Evolutionary conservation across 1,284 basidiomycete genomes (phyloP).

Genomic region (Irpex sp.): DNA sequence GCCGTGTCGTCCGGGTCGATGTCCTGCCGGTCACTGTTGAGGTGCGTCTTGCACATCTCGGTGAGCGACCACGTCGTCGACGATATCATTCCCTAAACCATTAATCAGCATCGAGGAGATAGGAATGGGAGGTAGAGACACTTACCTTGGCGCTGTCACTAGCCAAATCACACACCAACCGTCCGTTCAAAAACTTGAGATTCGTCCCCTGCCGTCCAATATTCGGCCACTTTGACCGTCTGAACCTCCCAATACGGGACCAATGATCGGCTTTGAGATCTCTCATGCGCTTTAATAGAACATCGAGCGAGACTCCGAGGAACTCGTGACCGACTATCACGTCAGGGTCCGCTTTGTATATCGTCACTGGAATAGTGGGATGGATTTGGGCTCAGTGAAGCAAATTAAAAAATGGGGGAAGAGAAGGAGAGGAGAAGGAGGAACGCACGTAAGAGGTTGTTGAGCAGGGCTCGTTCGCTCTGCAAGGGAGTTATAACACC

Average conservation of each 20-base stretch:
- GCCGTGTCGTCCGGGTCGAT: conserved; percentile 96
- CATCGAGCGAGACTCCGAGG: conserved; percentile 87
- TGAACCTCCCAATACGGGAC: conserved; percentile 92
- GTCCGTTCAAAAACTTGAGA: conserved; percentile 79
- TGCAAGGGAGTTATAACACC: conserved; percentile 75
- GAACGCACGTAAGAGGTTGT: conserved; percentile 47
- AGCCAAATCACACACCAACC: conserved; percentile 89
- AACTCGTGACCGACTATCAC: conserved; percentile 96
- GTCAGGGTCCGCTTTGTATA: conserved; percentile 91
- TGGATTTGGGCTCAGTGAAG: too few species aligned
- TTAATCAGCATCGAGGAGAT: neutral
- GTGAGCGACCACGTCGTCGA: conserved; percentile 98
- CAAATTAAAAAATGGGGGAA: too few species aligned
- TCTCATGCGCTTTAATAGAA: conserved; percentile 88
- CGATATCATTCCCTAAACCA: conserved; percentile 81
- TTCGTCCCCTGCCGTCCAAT: conserved; percentile 87
- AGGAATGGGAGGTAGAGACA: neutral
- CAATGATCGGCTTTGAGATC: conserved; percentile 91
- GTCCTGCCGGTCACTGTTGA: conserved; percentile 84
- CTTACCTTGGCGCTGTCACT: conserved; percentile 91
- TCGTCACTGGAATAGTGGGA: conserved; percentile 48
- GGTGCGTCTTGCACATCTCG: conserved; percentile 92
- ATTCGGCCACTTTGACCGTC: conserved; percentile 78
- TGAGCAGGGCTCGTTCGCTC: conserved; percentile 87
- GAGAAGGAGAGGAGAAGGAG: neutral